phyloP scores from a whole-genome alignment of 345 rosid species.

The Kandelia obovata region DNA sequence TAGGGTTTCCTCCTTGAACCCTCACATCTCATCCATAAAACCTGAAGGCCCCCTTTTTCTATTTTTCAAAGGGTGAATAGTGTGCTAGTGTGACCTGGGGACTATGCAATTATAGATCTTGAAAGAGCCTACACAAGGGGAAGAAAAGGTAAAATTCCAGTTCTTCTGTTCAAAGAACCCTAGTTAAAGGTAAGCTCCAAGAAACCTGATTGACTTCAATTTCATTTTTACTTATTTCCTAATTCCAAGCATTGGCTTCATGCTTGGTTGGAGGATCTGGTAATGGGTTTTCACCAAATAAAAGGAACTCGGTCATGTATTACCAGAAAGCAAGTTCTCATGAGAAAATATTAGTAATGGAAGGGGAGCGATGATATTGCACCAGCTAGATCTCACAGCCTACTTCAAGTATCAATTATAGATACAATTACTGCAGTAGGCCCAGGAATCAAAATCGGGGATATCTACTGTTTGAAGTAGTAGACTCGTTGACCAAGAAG shows the following conservation, averaged over 20 bases:
- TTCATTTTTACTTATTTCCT: background rate
- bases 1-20: conserved; percentile 32
- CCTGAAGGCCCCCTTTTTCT: background rate
- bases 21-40: conserved; percentile 13
- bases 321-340: background rate
- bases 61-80: conserved; percentile 5
- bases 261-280: too few species aligned
- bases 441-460: background rate
- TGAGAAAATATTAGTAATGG: background rate
- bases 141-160: background rate
- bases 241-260: too few species aligned
- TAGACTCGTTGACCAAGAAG: background rate
- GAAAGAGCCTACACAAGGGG: conserved; percentile 3
- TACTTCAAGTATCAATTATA: background rate
- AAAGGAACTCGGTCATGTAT: too few species aligned
- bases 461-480: background rate
- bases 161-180: conserved; percentile 10
- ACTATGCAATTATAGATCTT: conserved; percentile 15
- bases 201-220: background rate
- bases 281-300: too few species aligned
- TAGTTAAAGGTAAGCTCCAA: conserved; percentile 14
- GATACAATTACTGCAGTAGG: background rate
- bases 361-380: background rate
- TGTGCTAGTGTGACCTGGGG: background rate
- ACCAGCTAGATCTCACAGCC: background rate